phyloP scores from a whole-genome alignment of 441 rosid genomes.

The Bruguiera hainesii region DNA sequence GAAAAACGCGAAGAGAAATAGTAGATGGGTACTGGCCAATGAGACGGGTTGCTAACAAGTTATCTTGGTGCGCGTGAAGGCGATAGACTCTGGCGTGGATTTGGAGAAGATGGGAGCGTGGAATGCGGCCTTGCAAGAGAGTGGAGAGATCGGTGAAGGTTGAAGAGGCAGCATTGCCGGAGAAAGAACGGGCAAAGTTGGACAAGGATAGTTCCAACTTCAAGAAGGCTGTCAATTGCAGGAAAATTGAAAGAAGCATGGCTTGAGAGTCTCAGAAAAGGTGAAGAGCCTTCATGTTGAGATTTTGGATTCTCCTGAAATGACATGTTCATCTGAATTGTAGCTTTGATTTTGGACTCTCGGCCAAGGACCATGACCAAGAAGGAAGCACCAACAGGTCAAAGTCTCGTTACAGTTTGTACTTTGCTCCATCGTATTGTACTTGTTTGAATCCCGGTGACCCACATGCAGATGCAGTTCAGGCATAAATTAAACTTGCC shows the following conservation, averaged over 20 bases:
- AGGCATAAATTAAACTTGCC: too few relatives aligned
- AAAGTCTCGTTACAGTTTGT: too few relatives aligned
- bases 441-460: too few relatives aligned
- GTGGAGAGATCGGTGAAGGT: constrained; percentile 13
- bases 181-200: background rate
- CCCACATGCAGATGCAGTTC: too few relatives aligned
- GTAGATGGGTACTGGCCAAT: constrained; percentile 37
- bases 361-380: too few relatives aligned
- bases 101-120: constrained; percentile 27
- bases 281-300: too few relatives aligned
- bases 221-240: background rate
- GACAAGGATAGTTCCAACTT: background rate
- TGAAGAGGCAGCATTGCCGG: background rate
- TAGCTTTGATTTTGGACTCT: too few relatives aligned
- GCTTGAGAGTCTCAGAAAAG: background rate
- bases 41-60: constrained; percentile 40
- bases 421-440: too few relatives aligned
- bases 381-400: too few relatives aligned
- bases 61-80: constrained; percentile 29
- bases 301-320: too few relatives aligned
- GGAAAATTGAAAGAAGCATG: background rate
- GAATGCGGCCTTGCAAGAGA: constrained; percentile 24
- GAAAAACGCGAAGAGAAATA: constrained; percentile 24
- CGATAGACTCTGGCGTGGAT: constrained; percentile 32
- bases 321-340: too few relatives aligned